These are phyloP conservation scores for Pythium rhizo-oryzae DNA, from an alignment of 352 stramenopile species.

Conservation along the genomic window DNA sequence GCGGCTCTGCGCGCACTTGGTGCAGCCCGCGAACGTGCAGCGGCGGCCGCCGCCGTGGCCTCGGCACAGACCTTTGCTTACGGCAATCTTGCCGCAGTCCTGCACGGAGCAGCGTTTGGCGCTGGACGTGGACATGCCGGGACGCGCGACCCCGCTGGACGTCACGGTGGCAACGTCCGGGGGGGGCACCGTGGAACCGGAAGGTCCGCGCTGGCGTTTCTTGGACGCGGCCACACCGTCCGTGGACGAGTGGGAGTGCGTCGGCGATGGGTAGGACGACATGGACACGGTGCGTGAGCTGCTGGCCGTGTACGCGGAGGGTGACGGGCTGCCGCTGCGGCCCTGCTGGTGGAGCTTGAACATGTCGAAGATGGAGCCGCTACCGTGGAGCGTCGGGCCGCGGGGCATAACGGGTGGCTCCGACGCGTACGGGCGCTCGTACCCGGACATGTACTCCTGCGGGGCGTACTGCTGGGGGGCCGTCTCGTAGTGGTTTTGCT, in stretches of 20 bases:
- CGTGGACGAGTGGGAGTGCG: conserved; percentile 14
- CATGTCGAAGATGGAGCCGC: conserved; percentile 22
- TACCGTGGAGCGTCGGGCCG: not conserved
- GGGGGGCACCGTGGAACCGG: conserved; percentile 23
- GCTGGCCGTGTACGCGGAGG: conserved; percentile 1
- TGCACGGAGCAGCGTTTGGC: conserved; percentile 69
- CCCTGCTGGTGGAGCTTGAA: conserved; percentile 18
- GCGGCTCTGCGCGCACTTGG: conserved; percentile 76
- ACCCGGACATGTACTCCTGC: conserved; percentile 1
- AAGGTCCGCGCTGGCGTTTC: conserved; percentile 41
- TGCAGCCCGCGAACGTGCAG: conserved; percentile 65
- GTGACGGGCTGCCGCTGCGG: conserved; percentile 4
- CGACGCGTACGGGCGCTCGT: not conserved
- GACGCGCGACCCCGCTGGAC: conserved; percentile 18
- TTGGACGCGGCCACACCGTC: conserved; percentile 28
- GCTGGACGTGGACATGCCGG: conserved; percentile 44
- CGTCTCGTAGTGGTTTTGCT: not conserved
- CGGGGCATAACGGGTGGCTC: no score
- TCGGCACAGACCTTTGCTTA: conserved; percentile 73
- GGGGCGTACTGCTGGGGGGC: not conserved
- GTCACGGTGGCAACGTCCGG: not conserved
- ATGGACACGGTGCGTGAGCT: conserved; percentile 9
- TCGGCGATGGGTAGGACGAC: conserved; percentile 20
- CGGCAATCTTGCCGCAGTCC: conserved; percentile 74
- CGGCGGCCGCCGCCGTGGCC: conserved; percentile 70